Conservation (phyloP, 257 asterid species). For the Salvia miltiorrhiza region DNA sequence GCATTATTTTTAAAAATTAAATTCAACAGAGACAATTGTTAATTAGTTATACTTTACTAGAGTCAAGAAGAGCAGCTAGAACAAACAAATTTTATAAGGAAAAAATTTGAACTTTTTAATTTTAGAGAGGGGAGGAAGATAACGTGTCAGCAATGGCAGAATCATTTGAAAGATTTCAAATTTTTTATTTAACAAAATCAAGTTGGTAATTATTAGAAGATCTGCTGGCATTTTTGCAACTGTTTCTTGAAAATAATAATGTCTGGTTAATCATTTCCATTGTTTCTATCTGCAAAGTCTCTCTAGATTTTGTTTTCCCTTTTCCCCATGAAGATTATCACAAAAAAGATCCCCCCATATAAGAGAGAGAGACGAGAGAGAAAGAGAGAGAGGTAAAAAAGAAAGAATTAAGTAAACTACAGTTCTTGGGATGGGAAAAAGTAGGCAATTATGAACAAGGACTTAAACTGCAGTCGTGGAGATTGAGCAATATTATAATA, state of each 20-base stretch:
- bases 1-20: conserved; percentile 37
- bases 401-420: conserved; percentile 30
- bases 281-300: conserved; percentile 4
- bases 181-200: conserved; percentile 24
- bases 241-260: conserved; percentile 28
- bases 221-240: conserved; percentile 28
- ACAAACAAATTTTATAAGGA: conserved; percentile 8
- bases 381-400: too few species aligned
- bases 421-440: conserved; percentile 64
- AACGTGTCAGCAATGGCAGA: conserved; percentile 39
- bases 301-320: conserved; percentile 13
- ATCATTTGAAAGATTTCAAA: conserved; percentile 30
- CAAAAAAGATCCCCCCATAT: not conserved
- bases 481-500: conserved; percentile 12
- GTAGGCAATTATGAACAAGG: conserved; percentile 38
- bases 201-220: conserved; percentile 25
- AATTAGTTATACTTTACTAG: not conserved
- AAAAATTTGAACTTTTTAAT: not conserved
- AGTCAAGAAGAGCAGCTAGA: conserved; percentile 28
- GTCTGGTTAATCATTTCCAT: not conserved
- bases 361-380: not conserved
- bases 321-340: conserved; percentile 41
- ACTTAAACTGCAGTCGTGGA: conserved; percentile 37
- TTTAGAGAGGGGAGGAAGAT: conserved; percentile 17
- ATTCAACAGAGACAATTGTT: not conserved